Base-by-base conservation (phyloP, 495 filamentous ascomycete genomes). In the Corynascus novoguineensis region DNA sequence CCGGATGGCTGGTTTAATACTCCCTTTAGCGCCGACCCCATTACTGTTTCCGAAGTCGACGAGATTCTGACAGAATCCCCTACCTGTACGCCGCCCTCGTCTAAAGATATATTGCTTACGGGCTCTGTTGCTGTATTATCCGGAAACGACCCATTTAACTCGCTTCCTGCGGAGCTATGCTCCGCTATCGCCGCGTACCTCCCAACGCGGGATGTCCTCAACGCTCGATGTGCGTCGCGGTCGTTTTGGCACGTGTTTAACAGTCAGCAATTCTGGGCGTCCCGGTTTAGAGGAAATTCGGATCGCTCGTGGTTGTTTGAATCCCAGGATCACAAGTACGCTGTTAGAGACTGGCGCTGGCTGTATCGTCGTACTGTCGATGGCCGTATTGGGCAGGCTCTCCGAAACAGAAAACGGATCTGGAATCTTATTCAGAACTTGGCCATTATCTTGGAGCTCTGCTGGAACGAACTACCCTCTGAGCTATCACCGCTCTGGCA, bases 291-390 rank as follows among this genome's bases (percentile, higher is more conserved):
- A 19, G 28, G 41, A 49, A 14, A n/a, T 17, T 49, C 17, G 17
- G 46, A 49, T 21, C 46, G 46, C 27, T 34, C 28, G 28, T 49
- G 46, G 28, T 5, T 49, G 46, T 49, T 34, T 25, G 46, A 34
- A 34, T n/a, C n/a, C 15, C 38, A 7, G 17, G 17, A 22, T 41
- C 28, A 22, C n/a, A 49, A 21, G n/a, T 19, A 3, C 12, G 29
- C 15, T 34, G 5, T 7, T 17, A 34, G n/a, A 22, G n/a, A 49
- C 46, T 34, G 28, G 28, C 28, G 28, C 28, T 34, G 3, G n/a
- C 28, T 49, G n/a, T 34, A 49, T 14, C 29, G 3, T 50, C 10
- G 17, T 10, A 50, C 47, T 7, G 24, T 4, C 8, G 17, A 50
- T 24, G 24, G 17, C 9, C 47, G 5, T 31, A 1, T 50, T 5